Percentiles rank a stretch among this genome's conserved stretches.
phyloP scores from a whole-genome alignment of 1,139 yeast species.

The Geotrichum siamense region DNA sequence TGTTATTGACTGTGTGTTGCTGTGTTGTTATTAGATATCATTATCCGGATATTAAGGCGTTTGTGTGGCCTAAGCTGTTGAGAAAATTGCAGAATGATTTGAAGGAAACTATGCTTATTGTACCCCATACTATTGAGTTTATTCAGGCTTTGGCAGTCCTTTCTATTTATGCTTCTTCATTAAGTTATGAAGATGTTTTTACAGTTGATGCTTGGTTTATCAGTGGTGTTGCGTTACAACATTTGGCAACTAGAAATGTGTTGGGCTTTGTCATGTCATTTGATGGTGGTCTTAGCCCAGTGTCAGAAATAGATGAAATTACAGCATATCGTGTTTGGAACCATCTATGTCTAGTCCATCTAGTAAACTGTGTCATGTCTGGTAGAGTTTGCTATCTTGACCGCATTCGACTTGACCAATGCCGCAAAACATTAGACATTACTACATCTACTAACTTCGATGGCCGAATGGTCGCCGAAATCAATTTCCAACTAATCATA shows the following conservation, averaged over 20 bases:
- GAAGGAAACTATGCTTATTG: conserved; percentile 39
- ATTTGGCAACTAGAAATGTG: conserved; percentile 46
- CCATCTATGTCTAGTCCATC: conserved; percentile 63
- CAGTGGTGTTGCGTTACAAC: conserved; percentile 52
- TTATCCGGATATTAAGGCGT: conserved; percentile 36
- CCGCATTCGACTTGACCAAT: conserved; percentile 53
- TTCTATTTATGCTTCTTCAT: conserved; percentile 53
- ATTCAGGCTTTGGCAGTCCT: conserved; percentile 58
- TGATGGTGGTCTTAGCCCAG: conserved; percentile 32
- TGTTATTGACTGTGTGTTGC: conserved; percentile 61
- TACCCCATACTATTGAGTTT: conserved; percentile 48
- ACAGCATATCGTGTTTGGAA: conserved; percentile 60
- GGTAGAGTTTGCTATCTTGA: conserved; percentile 74
- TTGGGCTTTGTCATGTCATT: conserved; percentile 34
- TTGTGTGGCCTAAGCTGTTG: conserved; percentile 36
- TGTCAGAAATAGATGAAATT: conserved; percentile 44
- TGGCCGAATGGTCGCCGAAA: conserved; percentile 77
- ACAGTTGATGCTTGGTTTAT: conserved; percentile 56
- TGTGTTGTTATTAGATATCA: conserved; percentile 51
- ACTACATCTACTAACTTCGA: conserved; percentile 71
- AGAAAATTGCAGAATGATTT: conserved; percentile 41
- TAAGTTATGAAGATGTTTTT: conserved; percentile 46
- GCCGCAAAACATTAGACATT: conserved; percentile 54
- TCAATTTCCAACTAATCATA: conserved; percentile 53
- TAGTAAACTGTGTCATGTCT: conserved; percentile 59